Evolutionary conservation across 2,329 filamentous ascomycete species (phyloP), one percentile per base, ranked within the genome.

Genomic region (Hymenoscyphus infarciens): DNA sequence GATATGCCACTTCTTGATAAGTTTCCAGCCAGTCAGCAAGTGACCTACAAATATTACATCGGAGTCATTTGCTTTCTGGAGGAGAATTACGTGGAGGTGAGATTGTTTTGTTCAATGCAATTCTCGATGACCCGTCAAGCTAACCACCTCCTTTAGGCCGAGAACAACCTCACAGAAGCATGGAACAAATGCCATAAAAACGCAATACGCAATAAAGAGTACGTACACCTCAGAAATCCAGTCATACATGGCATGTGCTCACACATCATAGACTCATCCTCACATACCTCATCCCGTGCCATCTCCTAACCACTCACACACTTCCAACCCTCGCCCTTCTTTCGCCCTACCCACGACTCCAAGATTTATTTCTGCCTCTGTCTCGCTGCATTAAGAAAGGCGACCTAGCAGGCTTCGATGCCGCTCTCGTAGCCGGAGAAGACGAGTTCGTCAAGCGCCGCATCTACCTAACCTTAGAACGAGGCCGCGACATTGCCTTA

Each of bases 21-120:
- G 15, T 99, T 97, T 71, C 94, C 95, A 1, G 91, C 89, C 73
- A 89, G 93, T 2, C 95, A 99, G 72, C 87, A 92, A 66, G 93
- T 97, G 49, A 97, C 94, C 0, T 99, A 97, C 79, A 94, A 92
- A 73, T 99, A 97, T 77, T 98, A 97, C 74, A 86, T 93, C 68
- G 95, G 95, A 11, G 91, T 99, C 5, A 84, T 99, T n/a, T 84
- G 87, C 63, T 99, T 99, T 74, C 77, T 99, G 5, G 93, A 98
- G 66, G 96, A 99, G 74, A 92, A 97, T 73, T 99, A 99, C 72
- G 80, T 83, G 1, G 84, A 90, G 78, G 90, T 91, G 72, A 53
- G 77, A 64, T 31, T n/a, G 8, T 56, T 15, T 27, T 11, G 52
- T 57, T 13, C 25, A 8, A 11, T 11, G 16, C 5, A 56, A 22